phyloP scores from a whole-genome alignment of 495 filamentous ascomycete genomes.

The Penicillium parvum region DNA sequence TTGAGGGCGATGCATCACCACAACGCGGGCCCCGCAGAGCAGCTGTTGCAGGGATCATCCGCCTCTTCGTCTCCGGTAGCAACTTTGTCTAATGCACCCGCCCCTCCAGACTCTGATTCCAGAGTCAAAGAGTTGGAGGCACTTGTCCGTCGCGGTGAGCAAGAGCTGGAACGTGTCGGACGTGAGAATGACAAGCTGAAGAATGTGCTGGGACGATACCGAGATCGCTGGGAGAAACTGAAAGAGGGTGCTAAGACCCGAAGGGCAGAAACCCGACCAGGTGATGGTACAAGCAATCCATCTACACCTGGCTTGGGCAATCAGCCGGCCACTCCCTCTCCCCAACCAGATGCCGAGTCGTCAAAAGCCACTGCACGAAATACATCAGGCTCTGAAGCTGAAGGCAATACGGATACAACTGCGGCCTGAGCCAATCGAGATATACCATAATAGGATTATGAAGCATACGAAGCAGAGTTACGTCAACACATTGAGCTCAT shows the following conservation, averaged over 20 bases:
- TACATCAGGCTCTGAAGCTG: not conserved
- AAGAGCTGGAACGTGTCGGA: constrained; percentile 54
- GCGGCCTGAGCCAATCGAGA: too few species aligned
- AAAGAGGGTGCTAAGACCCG: constrained; percentile 75
- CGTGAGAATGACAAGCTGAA: constrained; percentile 68
- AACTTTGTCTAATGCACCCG: constrained; percentile 18
- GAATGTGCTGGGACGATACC: constrained; percentile 60
- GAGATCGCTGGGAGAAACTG: constrained; percentile 78
- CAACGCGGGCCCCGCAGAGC: constrained; percentile 36
- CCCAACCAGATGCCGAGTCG: constrained; percentile 6
- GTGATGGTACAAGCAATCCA: constrained; percentile 11
- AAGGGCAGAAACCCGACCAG: constrained; percentile 22
- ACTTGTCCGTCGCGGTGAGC: constrained; percentile 39
- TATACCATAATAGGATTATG: too few species aligned
- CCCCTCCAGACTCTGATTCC: constrained; percentile 29
- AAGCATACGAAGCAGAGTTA: too few species aligned
- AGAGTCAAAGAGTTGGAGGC: constrained; percentile 49
- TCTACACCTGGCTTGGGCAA: constrained; percentile 1
- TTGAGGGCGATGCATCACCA: constrained; percentile 61
- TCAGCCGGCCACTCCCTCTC: constrained; percentile 9
- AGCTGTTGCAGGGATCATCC: constrained; percentile 20
- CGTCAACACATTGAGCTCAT: too few species aligned
- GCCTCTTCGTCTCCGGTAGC: constrained; percentile 23
- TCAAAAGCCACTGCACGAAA: not conserved
- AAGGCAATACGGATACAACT: not conserved